Evolutionary conservation across 768 basidiomycete species (phyloP), one percentile per base, ranked within the genome.

Genomic region (Cubamyces lactineus): DNA sequence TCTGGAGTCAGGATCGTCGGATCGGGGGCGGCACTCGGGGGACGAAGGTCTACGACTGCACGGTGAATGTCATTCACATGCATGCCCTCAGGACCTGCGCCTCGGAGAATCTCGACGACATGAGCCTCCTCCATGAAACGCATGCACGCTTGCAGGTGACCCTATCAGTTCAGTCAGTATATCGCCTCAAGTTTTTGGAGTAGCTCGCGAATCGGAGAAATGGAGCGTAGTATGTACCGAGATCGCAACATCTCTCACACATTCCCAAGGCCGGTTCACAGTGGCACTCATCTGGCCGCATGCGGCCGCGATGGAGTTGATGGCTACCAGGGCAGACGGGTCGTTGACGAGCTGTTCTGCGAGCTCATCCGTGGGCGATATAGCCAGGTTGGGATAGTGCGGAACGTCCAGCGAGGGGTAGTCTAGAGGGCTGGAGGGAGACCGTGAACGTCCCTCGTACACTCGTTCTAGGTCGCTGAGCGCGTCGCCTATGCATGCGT

Each of bases 41-140:
- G 53, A 16, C 57, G 63, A 16, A 65, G 26, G 6, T 41, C 61
- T 7, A 46, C 81, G 49, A 86, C 79, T 19, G 67, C 65, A 17
- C 57, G 60, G 17, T 73, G 71, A 47, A 78, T 68, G 26, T 76
- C 74, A 19, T 78, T 67, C 23, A 83, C 83, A 66, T 84, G 84
- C 58, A 85, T 64, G 11, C 82, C 83, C 21, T 70, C 63, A 0
- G 82, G 77, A 3, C 86, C 88, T 11, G 85, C 84, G 57, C 86
- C 87, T 12, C 86, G 82, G 0, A 92, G 76, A 15, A 91, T 84
- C 68, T 92, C 91, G 5, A 82, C 80, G 39, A 85, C 79, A 67
- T 91, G 86, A 1, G 89, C 82, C 3, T 87, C 86, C 70, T 92
- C 89, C 17, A 92, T 71, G 38, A 92, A 78, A 15, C 89, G 84